Evolutionary conservation across 352 stramenopile genomes (phyloP), one percentile per base, ranked within the genome.

Genomic region (Phytopythium vexans): DNA sequence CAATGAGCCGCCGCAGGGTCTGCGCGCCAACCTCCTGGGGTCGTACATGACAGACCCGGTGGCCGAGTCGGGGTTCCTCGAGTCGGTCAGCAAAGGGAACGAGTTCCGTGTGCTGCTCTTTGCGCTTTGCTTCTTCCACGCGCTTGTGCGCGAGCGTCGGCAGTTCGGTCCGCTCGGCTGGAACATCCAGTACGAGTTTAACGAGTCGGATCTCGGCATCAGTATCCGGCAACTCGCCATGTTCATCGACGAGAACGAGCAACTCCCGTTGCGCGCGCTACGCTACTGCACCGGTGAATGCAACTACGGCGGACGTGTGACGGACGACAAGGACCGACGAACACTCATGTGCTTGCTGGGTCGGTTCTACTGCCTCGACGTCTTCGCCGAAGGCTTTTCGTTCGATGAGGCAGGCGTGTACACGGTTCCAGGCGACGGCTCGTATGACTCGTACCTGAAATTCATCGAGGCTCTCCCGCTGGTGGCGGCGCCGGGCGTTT

Each of bases 181-280:
- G 91, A 98, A 98, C 59, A 98, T 98, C 47, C 91, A 96, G 58
- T 98, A 98, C 66, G 94, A 97, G 66, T 98, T 98, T 59, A 97
- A 97, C 60, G 90, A 97, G 68, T 97, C 84, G 1, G 94, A 98
- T 54, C 49, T 98, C 42, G 80, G 82, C 39, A 98, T 98, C 59
- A 95, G 77, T 41, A 96, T 94, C 52, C 83, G 84, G 6, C 91
- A 98, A 59, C 64, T 98, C 5, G 85, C 88, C 46, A 96, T 98
- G 75, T 98, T 94, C 58, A 55, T 97, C 9, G 90, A 97, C 52
- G 80, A 94, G 58, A 94, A 93, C 44, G 91, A 90, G 21, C 81
- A 96, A 46, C 77, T 92, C 37, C 89, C 88, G 33, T 60, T 92
- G 44, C 72, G 89, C 46, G 83, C 85, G 38, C 56, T 92, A 8